These are phyloP conservation scores for Trichoderma citrinoviride DNA, from an alignment of 2,329 filamentous ascomycete species.

Conservation along the genomic window DNA sequence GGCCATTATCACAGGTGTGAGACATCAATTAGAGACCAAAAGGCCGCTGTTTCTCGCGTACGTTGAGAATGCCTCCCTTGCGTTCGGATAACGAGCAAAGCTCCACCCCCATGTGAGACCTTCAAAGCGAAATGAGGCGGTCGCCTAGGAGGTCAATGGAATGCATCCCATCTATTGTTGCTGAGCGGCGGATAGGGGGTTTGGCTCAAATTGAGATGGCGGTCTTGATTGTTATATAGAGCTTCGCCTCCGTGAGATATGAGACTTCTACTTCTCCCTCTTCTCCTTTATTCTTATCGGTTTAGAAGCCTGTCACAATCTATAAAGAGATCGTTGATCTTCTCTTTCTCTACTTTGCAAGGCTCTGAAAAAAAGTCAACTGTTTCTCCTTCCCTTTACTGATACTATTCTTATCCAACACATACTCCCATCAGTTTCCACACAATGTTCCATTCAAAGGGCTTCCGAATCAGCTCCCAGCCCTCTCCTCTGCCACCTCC, in stretches of 20 bases:
- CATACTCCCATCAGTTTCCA: background rate
- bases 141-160: slow-evolving; percentile 4
- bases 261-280: background rate
- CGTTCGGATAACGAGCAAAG: background rate
- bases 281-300: background rate
- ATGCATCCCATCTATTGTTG: background rate
- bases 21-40: slow-evolving; percentile 14
- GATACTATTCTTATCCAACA: background rate
- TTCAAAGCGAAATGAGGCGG: slow-evolving; percentile 12
- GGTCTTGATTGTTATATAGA: background rate
- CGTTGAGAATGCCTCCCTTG: slow-evolving; percentile 10
- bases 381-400: background rate
- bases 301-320: background rate
- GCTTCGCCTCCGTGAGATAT: background rate
- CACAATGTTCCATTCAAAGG: slow-evolving; percentile 10
- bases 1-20: slow-evolving; percentile 12
- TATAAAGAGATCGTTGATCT: background rate
- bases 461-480: slow-evolving; percentile 3
- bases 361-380: background rate
- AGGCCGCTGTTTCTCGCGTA: slow-evolving; percentile 4
- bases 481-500: background rate
- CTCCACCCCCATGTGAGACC: slow-evolving; percentile 6
- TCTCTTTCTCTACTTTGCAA: background rate
- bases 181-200: background rate
- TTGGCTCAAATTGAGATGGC: background rate